Conservation (phyloP, 345 rosid species). For the Cardamine resedifolia region DNA sequence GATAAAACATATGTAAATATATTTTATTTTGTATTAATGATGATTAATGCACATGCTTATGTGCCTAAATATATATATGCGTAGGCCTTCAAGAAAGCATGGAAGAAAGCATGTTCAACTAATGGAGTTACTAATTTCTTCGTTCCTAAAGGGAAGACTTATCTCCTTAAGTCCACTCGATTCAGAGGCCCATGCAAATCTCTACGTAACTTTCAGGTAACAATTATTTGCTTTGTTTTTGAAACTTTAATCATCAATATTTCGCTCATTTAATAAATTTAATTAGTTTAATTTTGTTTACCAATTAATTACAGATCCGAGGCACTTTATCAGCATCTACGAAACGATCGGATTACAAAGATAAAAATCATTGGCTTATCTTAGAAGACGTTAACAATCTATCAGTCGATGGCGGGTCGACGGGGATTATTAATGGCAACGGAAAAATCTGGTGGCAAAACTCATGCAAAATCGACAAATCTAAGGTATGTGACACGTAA, state of each 20-base stretch:
- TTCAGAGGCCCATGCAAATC: slow-evolving; percentile 78
- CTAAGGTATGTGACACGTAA: slow-evolving; percentile 44
- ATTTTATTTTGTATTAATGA: neutral
- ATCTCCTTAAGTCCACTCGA: slow-evolving; percentile 46
- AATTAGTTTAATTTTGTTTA: neutral
- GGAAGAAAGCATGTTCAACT: slow-evolving; percentile 77
- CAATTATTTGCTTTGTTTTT: too few species aligned
- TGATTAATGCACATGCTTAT: slow-evolving; percentile 9
- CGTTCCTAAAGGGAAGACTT: slow-evolving; percentile 52
- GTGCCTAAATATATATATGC: neutral
- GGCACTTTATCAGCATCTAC: slow-evolving; percentile 73
- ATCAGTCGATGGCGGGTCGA: slow-evolving; percentile 65
- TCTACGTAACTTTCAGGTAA: slow-evolving; percentile 37
- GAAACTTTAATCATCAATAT: neutral
- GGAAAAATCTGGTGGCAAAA: slow-evolving; percentile 91
- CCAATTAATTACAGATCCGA: slow-evolving; percentile 42
- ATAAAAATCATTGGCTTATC: slow-evolving; percentile 61
- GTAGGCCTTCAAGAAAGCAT: slow-evolving; percentile 73
- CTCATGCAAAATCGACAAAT: slow-evolving; percentile 72
- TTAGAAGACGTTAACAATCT: slow-evolving; percentile 55
- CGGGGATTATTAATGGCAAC: slow-evolving; percentile 70
- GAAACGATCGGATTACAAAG: slow-evolving; percentile 52
- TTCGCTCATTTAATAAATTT: neutral
- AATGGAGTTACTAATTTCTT: slow-evolving; percentile 43
- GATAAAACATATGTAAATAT: neutral